Evolutionary conservation across 1,284 basidiomycete species (phyloP), one percentile per base, ranked within the genome.

Genomic region (Tilletia setariae): DNA sequence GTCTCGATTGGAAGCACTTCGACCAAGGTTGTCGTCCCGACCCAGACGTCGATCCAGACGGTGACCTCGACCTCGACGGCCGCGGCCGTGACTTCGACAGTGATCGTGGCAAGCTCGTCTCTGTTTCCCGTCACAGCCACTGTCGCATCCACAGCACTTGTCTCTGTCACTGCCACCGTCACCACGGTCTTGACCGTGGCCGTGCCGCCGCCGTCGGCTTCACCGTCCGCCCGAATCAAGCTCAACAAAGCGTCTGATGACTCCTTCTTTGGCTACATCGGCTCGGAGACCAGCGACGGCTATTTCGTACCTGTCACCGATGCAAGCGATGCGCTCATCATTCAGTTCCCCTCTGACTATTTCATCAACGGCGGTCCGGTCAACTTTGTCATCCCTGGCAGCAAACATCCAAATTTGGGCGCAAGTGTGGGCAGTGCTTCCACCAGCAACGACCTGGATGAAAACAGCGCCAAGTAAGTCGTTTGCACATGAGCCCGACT

Each of bases 91-190:
- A 53, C 51, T 15, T 13, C 21, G 51, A 53, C 51, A 11, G 28
- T 28, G 13, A 23, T 53, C 7, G 13, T 25, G 7, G 13, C 51
- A 25, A 53, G 51, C 51, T 53, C 51, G 51, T 53, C 51, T 23
- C 51, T 53, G 15, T 19, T 53, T 28, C 51, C 51, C 51, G 51
- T 53, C 21, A 53, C 51, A 28, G 51, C 51, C 23, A 53, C 51
- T 2, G 51, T 53, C 2, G n/a, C 28, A 13, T 7, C 15, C 6
- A 53, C 51, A 11, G 28, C 51, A 25, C 21, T 53, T 11, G n/a
- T 53, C 13, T 15, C 51, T 11, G 51, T 53, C 51, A 53, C 51
- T 11, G 13, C 51, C 51, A 53, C 51, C 21, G 51, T 23, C 21
- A 9, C 21, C 51, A 53, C 28, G n/a, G n/a, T n/a, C 51, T 7